Evolutionary conservation across 2,329 filamentous ascomycete species (phyloP), one percentile per base, ranked within the genome.

Genomic region (Alternaria arbusti): DNA sequence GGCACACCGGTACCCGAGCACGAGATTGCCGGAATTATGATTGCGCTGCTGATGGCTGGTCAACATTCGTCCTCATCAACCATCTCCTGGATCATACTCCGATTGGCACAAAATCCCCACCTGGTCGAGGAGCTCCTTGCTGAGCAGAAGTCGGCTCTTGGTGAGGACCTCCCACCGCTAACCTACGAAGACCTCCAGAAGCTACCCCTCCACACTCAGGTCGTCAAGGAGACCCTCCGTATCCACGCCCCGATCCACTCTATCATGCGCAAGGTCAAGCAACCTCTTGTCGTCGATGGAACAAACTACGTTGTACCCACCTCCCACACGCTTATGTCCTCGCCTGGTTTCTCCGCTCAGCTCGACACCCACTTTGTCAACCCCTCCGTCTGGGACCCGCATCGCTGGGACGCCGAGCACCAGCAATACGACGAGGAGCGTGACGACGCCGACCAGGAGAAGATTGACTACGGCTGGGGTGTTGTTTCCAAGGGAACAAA

Each of bases 221-320:
- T 96, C 68, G 87, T 97, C 82, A 96, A 95, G 84, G 94, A 97
- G 82, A 97, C 94, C 3, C 90, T 97, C 43, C 91, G 94, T 67
- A 85, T 97, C 15, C 92, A 97, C 80, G 91, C 94, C 1, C 94
- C 94, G 1, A 97, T 98, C 75, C 94, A 97, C 86, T 96, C 92
- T 54, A 97, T 98, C 76, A 88, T 98, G 86, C 93, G 94, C 73
- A 91, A 92, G 72, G 95, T 97, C 79, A 97, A 95, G 84, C 88
- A 89, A 69, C 93, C 94, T 63, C 93, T 97, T 87, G 87, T 89
- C 11, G 87, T 97, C 25, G 89, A 93, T 28, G 92, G 91, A 68
- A 96, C 93, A 45, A 91, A 91, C 71, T 97, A 90, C 76, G 88
- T 92, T 60, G 89, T 98, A 68, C 94, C 95, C 8, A 88, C 91